Evolutionary conservation across 2,329 filamentous ascomycete genomes (phyloP), one percentile per base, ranked within the genome.

Genomic region (Boeremia lycopersici): DNA sequence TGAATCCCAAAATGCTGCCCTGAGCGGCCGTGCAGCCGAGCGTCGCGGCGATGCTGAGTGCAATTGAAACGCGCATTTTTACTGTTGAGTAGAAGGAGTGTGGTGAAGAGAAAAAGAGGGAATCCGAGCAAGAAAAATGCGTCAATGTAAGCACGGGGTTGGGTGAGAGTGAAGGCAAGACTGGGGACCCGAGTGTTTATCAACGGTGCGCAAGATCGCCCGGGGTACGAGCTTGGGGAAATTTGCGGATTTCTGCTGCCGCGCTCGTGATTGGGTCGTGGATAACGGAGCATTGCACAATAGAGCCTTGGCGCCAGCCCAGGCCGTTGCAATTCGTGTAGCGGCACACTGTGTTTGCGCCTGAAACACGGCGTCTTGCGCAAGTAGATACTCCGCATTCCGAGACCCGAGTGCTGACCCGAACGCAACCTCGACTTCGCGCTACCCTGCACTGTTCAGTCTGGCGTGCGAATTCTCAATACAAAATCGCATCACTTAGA

Each of bases 1-100:
- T 74, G 60, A 74, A 74, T 31, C 71, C 71, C 34, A 72, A 53
- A 33, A 71, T 47, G 41, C 65, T 55, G 26, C 59, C 63, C 38
- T 70, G 62, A 7, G 63, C 69, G 12, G 61, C 40, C 11, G 61
- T 60, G 45, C 56, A 48, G 48, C 63, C 55, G 34, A 71, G 46
- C 15, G 64, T 61, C 40, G 57, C 66, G 48, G 65, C 53, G 39
- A 70, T 48, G 52, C 65, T 58, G 30, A 69, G 53, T 31, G 60
- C 54, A n/a, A 57, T 40, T 26, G 64, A 30, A 54, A 65, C 48
- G 40, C 61, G 62, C 67, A 70, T 71, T 29, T 30, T 51, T 34
- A 29, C 12, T 48, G 12, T 31, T n/a, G 19, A 31, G 44, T 34
- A 34, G 48, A 56, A 52, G 25, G 53, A 52, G 34, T 48, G 53